phyloP scores from a whole-genome alignment of 75 land plant species.

The Chamaecyparis obtusa region DNA sequence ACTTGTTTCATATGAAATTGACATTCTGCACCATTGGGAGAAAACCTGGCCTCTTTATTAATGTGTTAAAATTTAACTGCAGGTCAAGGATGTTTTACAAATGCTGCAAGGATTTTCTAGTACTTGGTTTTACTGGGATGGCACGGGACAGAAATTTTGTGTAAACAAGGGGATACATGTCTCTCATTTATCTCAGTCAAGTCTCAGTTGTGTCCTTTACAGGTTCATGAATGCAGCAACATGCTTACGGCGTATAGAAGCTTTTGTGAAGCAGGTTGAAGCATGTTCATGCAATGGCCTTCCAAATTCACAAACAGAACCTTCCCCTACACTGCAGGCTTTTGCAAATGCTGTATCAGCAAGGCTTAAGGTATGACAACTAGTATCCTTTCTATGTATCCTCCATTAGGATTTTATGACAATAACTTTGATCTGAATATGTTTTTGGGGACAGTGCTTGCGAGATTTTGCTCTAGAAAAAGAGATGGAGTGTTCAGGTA shows the following conservation, averaged over 20 bases:
- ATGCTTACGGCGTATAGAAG: slow-evolving; percentile 60
- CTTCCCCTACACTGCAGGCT: slow-evolving; percentile 81
- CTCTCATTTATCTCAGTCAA: slow-evolving; percentile 67
- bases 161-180: slow-evolving; percentile 60
- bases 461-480: slow-evolving; percentile 67
- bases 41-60: not conserved
- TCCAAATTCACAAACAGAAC: slow-evolving; percentile 10
- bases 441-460: slow-evolving; percentile 42
- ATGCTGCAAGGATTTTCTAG: slow-evolving; percentile 80
- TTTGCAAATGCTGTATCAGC: slow-evolving; percentile 65
- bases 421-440: not conserved
- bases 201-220: slow-evolving; percentile 49
- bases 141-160: slow-evolving; percentile 27
- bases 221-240: slow-evolving; percentile 66
- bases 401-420: not conserved
- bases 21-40: not conserved
- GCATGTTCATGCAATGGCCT: slow-evolving; percentile 14
- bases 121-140: slow-evolving; percentile 69
- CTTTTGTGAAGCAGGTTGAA: slow-evolving; percentile 49
- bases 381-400: not conserved
- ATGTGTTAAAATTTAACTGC: not conserved
- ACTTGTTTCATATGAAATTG: not conserved
- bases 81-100: slow-evolving; percentile 80
- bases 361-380: slow-evolving; percentile 60
- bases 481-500: slow-evolving; percentile 42